Evolutionary conservation across 169 alveolate genomes (phyloP).

Genomic region (Babesia ovis): DNA sequence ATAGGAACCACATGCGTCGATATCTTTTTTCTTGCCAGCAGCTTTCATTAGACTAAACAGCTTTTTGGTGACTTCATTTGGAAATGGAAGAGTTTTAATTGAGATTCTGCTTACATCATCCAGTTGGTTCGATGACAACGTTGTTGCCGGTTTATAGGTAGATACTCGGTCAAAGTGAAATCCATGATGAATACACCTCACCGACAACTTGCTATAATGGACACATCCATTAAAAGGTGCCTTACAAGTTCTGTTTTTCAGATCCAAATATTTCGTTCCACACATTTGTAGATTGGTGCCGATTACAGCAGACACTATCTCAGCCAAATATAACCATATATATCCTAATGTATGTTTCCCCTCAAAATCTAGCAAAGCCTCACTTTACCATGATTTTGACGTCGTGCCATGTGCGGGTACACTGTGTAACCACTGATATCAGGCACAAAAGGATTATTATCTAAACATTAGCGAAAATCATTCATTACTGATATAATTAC

Average conservation of each 20-base stretch:
- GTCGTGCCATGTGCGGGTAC: too few relatives aligned
- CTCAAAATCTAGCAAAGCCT: too few relatives aligned
- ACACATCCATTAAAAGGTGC: background rate
- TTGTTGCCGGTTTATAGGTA: slow-evolving; percentile 27
- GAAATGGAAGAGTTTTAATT: slow-evolving; percentile 69
- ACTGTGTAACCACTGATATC: too few relatives aligned
- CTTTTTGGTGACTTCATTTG: slow-evolving; percentile 69
- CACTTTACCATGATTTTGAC: too few relatives aligned
- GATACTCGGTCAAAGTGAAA: slow-evolving; percentile 62
- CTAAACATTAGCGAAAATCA: too few relatives aligned
- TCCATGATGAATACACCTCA: slow-evolving; percentile 43
- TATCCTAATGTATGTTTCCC: too few relatives aligned
- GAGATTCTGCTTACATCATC: slow-evolving; percentile 60
- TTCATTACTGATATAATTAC: too few relatives aligned
- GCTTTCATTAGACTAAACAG: slow-evolving; percentile 67
- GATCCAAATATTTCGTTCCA: background rate
- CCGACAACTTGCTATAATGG: background rate
- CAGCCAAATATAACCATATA: too few relatives aligned
- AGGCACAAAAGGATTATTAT: too few relatives aligned
- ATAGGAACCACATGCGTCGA: slow-evolving; percentile 78
- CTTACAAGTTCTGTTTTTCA: background rate
- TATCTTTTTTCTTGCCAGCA: slow-evolving; percentile 73
- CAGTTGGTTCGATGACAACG: slow-evolving; percentile 16
- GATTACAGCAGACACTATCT: background rate
- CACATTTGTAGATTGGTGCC: background rate